These are phyloP conservation scores for Termitomyces sp. DNA, from an alignment of 768 basidiomycete genomes.

Conservation along the genomic window DNA sequence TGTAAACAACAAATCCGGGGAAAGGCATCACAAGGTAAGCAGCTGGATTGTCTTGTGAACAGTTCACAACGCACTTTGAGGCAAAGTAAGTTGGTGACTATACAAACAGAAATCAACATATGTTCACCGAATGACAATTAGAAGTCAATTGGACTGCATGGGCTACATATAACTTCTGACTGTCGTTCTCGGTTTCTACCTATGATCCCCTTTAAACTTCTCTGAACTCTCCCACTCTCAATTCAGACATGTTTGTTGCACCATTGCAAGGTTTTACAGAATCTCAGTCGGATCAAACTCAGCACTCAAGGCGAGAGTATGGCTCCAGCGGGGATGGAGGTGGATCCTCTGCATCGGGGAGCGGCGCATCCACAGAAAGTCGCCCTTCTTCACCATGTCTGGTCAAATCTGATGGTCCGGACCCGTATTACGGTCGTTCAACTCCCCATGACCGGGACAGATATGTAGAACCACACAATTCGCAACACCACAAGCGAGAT, in stretches of 20 bases:
- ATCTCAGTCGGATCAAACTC: not conserved
- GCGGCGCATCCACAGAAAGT: not conserved
- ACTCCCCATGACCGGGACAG: not conserved
- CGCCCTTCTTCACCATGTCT: not conserved
- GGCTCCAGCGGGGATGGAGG: not conserved
- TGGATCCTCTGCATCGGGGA: not conserved
- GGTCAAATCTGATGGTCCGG: slow-evolving; percentile 1
- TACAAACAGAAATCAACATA: slow-evolving; percentile 15
- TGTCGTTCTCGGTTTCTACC: not conserved
- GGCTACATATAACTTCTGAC: not conserved
- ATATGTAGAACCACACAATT: not conserved
- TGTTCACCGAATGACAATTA: not conserved
- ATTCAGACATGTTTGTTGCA: not conserved
- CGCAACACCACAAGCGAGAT: not conserved
- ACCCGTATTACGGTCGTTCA: slow-evolving; percentile 3
- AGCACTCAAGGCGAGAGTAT: not conserved
- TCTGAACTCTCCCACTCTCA: not conserved
- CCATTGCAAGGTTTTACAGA: not conserved
- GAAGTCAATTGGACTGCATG: not conserved
- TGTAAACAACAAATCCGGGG: not conserved
- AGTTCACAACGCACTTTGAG: not conserved
- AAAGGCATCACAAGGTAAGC: slow-evolving; percentile 1
- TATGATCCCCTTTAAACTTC: not conserved
- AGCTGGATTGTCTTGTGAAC: not conserved
- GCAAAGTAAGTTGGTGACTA: not conserved